Base-by-base conservation (phyloP, 345 rosid species). In the Hypericum perforatum region DNA sequence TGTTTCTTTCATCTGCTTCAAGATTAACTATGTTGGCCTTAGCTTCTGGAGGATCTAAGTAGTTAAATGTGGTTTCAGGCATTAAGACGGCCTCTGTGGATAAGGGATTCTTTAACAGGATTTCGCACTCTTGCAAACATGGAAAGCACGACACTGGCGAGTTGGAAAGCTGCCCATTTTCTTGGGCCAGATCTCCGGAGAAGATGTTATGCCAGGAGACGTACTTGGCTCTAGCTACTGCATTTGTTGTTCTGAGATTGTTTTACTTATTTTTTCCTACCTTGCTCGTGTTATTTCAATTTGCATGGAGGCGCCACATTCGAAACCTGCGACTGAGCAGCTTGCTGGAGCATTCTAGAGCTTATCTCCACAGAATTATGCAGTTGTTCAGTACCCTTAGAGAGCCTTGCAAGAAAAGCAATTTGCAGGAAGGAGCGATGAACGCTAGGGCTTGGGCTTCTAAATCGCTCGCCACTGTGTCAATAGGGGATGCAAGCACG, bases 141-240 rank as follows among this genome's bases (percentile, higher is more conserved):
- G 84, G 72, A 64, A 78, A 78, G 70, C 65, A 70, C 54, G 69
- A 63, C 50, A 70, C 61, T 57, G 11, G 57, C 6, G 90, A 80
- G 62, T 81, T 37, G 36, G 98, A 92, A 54, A 87, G 70, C 72
- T 92, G 96, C 60, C 98, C 95, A 0, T 92, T 85, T 71, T 74
- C 88, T 49, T 92, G 98, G 98, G 95, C 90, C 57, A 88, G 82
- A 74, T 87, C 98, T 43, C 98, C 98, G 0, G 95, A 83, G 78
- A 85, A 88, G 55, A 55, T 85, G 73, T 77, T 92, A 47, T 75
- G 69, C 6, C 90, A 88, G 60, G 96, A 88, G 68, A 92, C 96
- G 0, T 92, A 73, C 62, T 68, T 92, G 46, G 75, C 90, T 39
- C 69, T 92, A 63, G 96, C 98, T 8, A 65, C 78, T 8, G 52